phyloP scores from a whole-genome alignment of 495 filamentous ascomycete genomes.

The Xylaria curta region DNA sequence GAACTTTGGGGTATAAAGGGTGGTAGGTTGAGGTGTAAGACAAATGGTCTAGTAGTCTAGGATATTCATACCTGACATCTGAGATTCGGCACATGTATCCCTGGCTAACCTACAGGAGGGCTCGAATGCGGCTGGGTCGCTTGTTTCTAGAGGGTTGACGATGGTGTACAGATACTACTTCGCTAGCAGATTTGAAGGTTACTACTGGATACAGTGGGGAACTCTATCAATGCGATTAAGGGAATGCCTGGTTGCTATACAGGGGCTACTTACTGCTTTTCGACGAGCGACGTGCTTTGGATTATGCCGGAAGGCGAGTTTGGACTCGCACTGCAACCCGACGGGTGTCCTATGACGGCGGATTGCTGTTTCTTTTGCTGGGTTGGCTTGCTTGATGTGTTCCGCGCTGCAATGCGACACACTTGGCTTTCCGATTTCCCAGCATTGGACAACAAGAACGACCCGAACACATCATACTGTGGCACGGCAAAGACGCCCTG shows the following conservation, averaged over 20 bases:
- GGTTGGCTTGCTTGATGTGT: slow-evolving; percentile 13
- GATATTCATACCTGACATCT: neutral
- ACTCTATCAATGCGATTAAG: slow-evolving; percentile 13
- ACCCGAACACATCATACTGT: slow-evolving; percentile 17
- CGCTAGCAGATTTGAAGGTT: slow-evolving; percentile 5
- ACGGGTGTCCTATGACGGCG: slow-evolving; percentile 20
- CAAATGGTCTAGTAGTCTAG: neutral
- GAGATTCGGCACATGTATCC: neutral
- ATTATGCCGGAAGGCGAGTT: slow-evolving; percentile 25
- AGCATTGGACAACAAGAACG: slow-evolving; percentile 22
- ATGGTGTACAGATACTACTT: slow-evolving; percentile 26
- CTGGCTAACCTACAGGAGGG: neutral
- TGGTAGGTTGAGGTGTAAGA: slow-evolving; percentile 15
- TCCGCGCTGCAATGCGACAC: slow-evolving; percentile 22
- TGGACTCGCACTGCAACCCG: slow-evolving; percentile 13
- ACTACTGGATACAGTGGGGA: neutral
- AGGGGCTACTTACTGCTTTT: slow-evolving; percentile 14
- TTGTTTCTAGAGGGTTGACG: slow-evolving; percentile 11
- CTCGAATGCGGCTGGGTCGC: slow-evolving; percentile 7
- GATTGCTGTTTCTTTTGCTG: slow-evolving; percentile 10
- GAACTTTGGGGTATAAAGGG: neutral
- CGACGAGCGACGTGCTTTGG: slow-evolving; percentile 14
- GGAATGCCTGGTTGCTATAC: slow-evolving; percentile 7
- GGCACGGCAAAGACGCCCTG: slow-evolving; percentile 9
- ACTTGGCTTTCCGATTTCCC: slow-evolving; percentile 9